A percentile compares a stretch with the other conserved stretches of the same genome.
Evolutionary conservation across 139 green algal genomes (phyloP).

Genomic region (Micractinium sp.): DNA sequence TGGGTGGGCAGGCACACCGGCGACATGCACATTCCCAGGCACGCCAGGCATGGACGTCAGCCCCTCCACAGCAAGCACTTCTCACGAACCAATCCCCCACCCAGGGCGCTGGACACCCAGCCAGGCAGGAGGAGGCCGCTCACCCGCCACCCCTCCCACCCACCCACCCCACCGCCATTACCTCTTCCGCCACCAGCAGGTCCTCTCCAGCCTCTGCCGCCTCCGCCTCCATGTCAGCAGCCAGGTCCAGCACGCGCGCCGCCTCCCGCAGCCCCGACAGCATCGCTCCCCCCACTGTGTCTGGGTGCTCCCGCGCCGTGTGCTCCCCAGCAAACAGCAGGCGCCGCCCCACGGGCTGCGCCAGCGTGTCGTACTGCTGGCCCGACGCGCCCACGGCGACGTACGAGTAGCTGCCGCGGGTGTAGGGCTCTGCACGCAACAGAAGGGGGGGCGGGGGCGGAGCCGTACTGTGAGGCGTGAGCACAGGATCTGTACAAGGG

Average conservation of each 20-base stretch:
- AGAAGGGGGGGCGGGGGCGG: background rate
- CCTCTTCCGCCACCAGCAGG: background rate
- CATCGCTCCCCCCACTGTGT: conserved; percentile 90
- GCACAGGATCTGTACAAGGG: too few relatives aligned
- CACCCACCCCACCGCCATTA: conserved; percentile 9
- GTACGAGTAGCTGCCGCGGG: conserved; percentile 78
- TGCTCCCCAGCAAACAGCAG: conserved; percentile 92
- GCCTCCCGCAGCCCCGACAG: conserved; percentile 82
- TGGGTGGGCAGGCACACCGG: too few relatives aligned
- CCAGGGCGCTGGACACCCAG: background rate
- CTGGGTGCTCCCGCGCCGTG: conserved; percentile 81
- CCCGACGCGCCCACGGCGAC: conserved; percentile 71
- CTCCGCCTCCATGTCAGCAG: conserved; percentile 41
- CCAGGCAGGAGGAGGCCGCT: background rate
- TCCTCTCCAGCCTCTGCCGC: background rate
- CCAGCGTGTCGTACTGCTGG: conserved; percentile 78
- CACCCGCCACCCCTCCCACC: too few relatives aligned
- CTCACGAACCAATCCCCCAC: background rate
- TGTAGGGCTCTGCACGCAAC: conserved; percentile 24
- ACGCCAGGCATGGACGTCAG: too few relatives aligned
- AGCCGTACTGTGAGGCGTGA: background rate
- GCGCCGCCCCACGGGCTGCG: conserved; percentile 61
- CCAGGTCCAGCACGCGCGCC: conserved; percentile 53
- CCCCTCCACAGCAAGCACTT: background rate
- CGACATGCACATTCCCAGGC: too few relatives aligned